These are phyloP conservation scores for Phytophthora meadii DNA, from an alignment of 352 stramenopile species.

Conservation along the genomic window DNA sequence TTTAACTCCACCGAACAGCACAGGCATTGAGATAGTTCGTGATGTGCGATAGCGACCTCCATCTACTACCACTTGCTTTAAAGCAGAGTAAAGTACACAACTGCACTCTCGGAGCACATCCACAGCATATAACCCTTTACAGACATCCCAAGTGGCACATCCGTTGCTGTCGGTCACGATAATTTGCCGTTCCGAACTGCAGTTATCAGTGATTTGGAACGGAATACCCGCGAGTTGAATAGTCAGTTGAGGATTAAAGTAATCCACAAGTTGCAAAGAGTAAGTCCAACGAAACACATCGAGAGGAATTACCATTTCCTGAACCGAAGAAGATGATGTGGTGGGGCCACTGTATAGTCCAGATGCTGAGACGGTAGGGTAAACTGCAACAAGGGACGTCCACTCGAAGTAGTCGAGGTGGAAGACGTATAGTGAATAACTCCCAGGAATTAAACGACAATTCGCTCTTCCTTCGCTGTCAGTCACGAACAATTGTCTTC, in stretches of 20 bases:
- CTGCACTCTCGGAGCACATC: slow-evolving; percentile 55
- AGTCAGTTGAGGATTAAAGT: slow-evolving; percentile 56
- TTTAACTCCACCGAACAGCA: slow-evolving; percentile 61
- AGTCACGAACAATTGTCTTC: slow-evolving; percentile 42
- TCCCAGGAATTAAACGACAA: slow-evolving; percentile 57
- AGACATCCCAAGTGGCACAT: slow-evolving; percentile 58
- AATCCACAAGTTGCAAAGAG: slow-evolving; percentile 70
- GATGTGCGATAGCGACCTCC: slow-evolving; percentile 59
- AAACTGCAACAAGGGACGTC: slow-evolving; percentile 66
- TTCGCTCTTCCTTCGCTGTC: slow-evolving; percentile 43
- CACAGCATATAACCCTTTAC: slow-evolving; percentile 69
- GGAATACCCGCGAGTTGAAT: slow-evolving; percentile 55
- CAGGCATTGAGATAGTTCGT: slow-evolving; percentile 58
- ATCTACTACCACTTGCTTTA: slow-evolving; percentile 74
- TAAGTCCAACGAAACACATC: slow-evolving; percentile 72
- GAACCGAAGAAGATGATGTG: slow-evolving; percentile 32
- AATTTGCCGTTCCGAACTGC: slow-evolving; percentile 52
- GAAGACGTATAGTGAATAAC: slow-evolving; percentile 77
- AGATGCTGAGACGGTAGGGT: slow-evolving; percentile 52
- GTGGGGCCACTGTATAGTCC: slow-evolving; percentile 44
- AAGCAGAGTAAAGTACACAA: slow-evolving; percentile 72
- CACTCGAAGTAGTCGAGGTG: slow-evolving; percentile 80
- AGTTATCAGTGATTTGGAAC: slow-evolving; percentile 65
- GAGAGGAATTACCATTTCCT: slow-evolving; percentile 65
- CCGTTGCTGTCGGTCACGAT: slow-evolving; percentile 52